Evolutionary conservation across 2,329 filamentous ascomycete species (phyloP).

Genomic region (Alternaria arbusti): DNA sequence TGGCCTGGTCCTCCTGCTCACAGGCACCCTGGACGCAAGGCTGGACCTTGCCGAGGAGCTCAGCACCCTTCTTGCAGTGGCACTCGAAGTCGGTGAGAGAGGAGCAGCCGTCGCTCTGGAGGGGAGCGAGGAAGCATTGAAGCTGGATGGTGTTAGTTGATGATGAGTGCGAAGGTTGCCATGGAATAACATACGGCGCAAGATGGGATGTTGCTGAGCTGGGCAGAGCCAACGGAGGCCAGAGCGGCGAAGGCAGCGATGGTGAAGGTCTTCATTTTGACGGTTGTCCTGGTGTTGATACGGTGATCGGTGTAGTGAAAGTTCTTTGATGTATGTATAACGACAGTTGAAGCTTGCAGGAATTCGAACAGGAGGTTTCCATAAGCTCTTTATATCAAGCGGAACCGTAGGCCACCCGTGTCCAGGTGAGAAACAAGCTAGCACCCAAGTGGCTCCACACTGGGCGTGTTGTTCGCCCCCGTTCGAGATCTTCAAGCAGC

Average conservation of each 20-base stretch:
- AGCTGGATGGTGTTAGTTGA: conserved; percentile 48
- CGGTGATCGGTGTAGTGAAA: conserved; percentile 18
- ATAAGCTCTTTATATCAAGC: conserved; percentile 28
- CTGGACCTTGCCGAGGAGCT: conserved; percentile 50
- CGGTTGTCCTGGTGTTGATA: conserved; percentile 15
- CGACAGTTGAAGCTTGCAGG: conserved; percentile 18
- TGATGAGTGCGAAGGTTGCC: neutral
- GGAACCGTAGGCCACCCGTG: conserved; percentile 10
- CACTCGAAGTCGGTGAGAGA: conserved; percentile 54
- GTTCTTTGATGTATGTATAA: conserved; percentile 15
- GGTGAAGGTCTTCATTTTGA: conserved; percentile 49
- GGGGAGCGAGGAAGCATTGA: conserved; percentile 53
- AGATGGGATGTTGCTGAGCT: conserved; percentile 53
- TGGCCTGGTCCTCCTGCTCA: conserved; percentile 44
- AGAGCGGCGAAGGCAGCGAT: conserved; percentile 49
- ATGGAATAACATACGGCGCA: conserved; percentile 53
- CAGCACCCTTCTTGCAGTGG: conserved; percentile 45
- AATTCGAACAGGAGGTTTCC: conserved; percentile 3
- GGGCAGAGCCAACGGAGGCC: conserved; percentile 54
- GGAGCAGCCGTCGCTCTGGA: conserved; percentile 54
- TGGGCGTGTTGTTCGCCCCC: conserved; percentile 11
- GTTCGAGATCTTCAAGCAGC: conserved; percentile 20
- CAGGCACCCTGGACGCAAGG: conserved; percentile 57
- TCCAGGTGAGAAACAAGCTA: conserved; percentile 15
- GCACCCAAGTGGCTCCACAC: conserved; percentile 16